Evolutionary conservation across 805 yeast genomes (phyloP).

Genomic region (Komagataella ulmi): DNA sequence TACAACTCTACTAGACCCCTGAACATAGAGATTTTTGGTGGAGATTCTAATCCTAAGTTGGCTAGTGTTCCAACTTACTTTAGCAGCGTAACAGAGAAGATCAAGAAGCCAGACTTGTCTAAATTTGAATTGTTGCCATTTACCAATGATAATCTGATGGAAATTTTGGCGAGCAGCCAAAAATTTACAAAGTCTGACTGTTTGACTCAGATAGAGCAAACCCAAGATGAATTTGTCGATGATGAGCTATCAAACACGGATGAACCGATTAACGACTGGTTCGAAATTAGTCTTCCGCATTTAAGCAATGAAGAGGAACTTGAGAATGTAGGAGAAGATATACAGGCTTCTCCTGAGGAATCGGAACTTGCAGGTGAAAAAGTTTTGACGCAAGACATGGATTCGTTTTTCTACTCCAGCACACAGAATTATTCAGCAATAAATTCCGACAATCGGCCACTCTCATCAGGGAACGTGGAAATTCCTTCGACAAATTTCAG

Average conservation of each 20-base stretch:
- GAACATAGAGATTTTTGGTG: neutral
- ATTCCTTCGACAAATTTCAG: neutral
- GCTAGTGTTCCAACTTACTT: neutral
- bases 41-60: neutral
- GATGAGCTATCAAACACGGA: neutral
- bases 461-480: neutral
- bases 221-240: neutral
- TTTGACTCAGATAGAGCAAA: neutral
- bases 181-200: neutral
- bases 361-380: neutral
- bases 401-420: neutral
- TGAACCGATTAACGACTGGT: neutral
- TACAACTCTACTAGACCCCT: neutral
- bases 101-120: neutral
- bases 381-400: neutral
- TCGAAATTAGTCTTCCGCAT: neutral
- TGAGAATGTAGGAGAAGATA: neutral
- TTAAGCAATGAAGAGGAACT: neutral
- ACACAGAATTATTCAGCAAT: neutral
- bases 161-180: neutral
- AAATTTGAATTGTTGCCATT: neutral
- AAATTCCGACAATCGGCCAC: neutral
- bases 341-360: neutral
- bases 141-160: neutral
- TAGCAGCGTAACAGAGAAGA: neutral